A percentile compares a stretch with the other conserved stretches of the same genome.
Conservation (phyloP, 2,329 filamentous ascomycete genomes). For the Aspergillus melleus region DNA sequence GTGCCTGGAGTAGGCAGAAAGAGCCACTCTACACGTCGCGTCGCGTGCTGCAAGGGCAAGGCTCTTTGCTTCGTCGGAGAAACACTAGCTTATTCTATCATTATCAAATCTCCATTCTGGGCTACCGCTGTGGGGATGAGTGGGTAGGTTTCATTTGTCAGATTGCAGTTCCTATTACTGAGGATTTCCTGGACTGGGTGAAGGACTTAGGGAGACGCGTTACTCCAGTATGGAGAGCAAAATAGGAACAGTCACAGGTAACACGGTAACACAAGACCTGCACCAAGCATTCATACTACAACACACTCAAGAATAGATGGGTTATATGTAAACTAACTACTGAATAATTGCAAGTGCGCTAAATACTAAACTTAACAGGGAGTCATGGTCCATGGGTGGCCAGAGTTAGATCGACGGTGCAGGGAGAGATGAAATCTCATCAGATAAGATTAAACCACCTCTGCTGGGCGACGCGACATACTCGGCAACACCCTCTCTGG, state of each 20-base stretch:
- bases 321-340: too few relatives aligned
- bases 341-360: too few relatives aligned
- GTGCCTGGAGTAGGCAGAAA: neutral
- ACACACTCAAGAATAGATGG: too few relatives aligned
- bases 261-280: neutral
- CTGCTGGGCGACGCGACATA: neutral
- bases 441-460: conserved; percentile 13
- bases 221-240: neutral
- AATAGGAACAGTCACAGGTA: neutral
- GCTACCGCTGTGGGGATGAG: neutral
- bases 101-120: conserved; percentile 3
- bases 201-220: neutral
- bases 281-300: too few relatives aligned
- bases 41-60: neutral
- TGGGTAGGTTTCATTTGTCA: neutral
- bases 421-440: conserved; percentile 8
- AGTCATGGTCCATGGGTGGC: neutral
- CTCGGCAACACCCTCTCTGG: neutral
- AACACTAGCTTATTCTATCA: conserved; percentile 5
- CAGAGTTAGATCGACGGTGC: neutral
- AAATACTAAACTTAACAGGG: neutral
- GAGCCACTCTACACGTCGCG: neutral
- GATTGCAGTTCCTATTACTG: neutral
- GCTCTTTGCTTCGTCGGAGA: conserved; percentile 2
- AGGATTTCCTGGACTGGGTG: neutral